Percentiles rank a stretch among this genome's conserved stretches.
phyloP scores from a whole-genome alignment of 1,284 basidiomycete species.

The Taiwanofungus camphoratus region DNA sequence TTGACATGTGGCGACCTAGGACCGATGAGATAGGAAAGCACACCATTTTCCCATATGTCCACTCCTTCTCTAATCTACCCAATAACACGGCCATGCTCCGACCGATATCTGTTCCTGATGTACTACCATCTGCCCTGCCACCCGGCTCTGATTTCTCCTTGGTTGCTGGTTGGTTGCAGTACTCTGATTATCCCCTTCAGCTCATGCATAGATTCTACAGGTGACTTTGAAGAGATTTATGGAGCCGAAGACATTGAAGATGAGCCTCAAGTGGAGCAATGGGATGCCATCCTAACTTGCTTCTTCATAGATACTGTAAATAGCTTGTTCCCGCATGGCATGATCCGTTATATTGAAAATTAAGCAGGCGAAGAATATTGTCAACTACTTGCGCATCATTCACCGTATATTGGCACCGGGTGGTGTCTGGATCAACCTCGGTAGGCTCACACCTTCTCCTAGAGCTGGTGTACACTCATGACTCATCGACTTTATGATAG shows the following conservation, averaged over 20 bases:
- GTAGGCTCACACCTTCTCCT: conserved; percentile 11
- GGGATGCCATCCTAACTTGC: conserved; percentile 90
- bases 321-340: conserved; percentile 6
- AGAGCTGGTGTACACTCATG: neutral
- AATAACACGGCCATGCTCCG: conserved; percentile 59
- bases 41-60: conserved; percentile 82
- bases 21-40: conserved; percentile 64
- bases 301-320: conserved; percentile 96
- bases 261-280: conserved; percentile 68
- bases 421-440: conserved; percentile 90
- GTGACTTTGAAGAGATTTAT: conserved; percentile 93
- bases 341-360: neutral
- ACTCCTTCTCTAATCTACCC: conserved; percentile 81
- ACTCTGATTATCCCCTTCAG: neutral
- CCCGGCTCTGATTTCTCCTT: conserved; percentile 50
- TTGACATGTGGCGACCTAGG: conserved; percentile 31
- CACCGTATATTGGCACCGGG: conserved; percentile 75
- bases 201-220: conserved; percentile 29
- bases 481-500: conserved; percentile 30
- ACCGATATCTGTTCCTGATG: conserved; percentile 74
- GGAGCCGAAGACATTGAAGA: conserved; percentile 46
- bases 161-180: conserved; percentile 60
- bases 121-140: conserved; percentile 71
- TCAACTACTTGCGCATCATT: conserved; percentile 85
- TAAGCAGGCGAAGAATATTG: conserved; percentile 79